These are phyloP conservation scores for Citrus inodora DNA, from an alignment of 345 rosid species.

Conservation along the genomic window DNA sequence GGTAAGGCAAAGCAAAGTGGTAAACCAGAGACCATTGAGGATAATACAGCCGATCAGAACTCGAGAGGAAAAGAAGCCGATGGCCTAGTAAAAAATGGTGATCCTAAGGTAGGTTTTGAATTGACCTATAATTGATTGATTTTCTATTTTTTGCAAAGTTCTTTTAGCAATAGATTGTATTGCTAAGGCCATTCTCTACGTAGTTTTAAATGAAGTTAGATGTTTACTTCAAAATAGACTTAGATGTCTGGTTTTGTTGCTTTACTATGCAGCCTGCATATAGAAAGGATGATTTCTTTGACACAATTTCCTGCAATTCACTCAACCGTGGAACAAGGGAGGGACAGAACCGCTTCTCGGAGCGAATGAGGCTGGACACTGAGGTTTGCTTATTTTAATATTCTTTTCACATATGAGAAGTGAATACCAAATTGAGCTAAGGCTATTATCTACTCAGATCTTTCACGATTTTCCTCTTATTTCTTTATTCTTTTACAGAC, in stretches of 20 bases:
- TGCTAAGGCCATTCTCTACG: not conserved
- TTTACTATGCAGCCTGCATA: constrained; percentile 38
- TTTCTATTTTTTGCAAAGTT: not conserved
- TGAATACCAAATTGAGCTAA: not conserved
- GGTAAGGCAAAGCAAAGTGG: constrained; percentile 36
- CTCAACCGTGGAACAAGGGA: constrained; percentile 24
- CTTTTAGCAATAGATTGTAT: not conserved
- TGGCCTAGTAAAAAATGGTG: constrained; percentile 5
- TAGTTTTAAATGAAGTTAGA: not conserved
- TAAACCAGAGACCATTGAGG: constrained; percentile 9
- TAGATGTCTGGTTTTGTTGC: not conserved
- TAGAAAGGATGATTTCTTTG: constrained; percentile 46
- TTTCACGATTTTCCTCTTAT: not conserved
- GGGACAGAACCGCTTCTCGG: constrained; percentile 34
- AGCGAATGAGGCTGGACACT: constrained; percentile 32
- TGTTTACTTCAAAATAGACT: not conserved
- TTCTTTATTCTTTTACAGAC: constrained; percentile 22
- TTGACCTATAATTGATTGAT: not conserved
- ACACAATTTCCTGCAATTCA: constrained; percentile 41
- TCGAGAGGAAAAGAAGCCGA: not conserved
- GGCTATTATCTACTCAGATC: not conserved
- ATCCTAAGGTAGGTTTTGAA: constrained; percentile 18
- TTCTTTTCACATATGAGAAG: not conserved
- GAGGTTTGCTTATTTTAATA: constrained; percentile 31
- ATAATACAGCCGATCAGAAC: constrained; percentile 9